Percentiles rank a stretch among this genome's conserved stretches.
These are phyloP conservation scores for Mycena kentingensis DNA, from an alignment of 768 basidiomycete genomes.

Conservation along the genomic window DNA sequence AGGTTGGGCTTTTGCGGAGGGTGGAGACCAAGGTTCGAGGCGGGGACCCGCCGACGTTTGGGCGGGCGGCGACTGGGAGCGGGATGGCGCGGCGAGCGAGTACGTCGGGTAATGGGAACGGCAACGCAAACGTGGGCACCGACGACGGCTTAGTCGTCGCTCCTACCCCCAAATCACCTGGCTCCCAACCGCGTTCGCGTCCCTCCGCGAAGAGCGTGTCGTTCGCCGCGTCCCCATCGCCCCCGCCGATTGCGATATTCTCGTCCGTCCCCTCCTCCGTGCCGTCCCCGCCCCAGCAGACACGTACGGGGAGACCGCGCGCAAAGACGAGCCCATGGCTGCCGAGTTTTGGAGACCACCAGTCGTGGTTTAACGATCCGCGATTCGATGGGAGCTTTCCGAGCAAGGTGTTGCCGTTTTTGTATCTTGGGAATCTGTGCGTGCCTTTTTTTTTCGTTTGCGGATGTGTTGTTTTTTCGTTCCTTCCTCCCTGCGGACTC, in stretches of 20 bases:
- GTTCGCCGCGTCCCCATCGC: conserved; percentile 36
- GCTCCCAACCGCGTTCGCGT: background rate
- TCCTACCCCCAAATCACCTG: background rate
- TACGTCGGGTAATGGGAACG: conserved; percentile 28
- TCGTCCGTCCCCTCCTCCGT: conserved; percentile 18
- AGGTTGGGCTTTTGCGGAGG: too few relatives aligned
- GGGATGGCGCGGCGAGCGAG: conserved; percentile 34
- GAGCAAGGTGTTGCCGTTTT: conserved; percentile 85
- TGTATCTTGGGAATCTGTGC: conserved; percentile 91
- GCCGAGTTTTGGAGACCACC: too few relatives aligned
- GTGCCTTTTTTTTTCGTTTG: conserved; percentile 39
- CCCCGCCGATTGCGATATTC: conserved; percentile 17
- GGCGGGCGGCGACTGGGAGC: too few relatives aligned
- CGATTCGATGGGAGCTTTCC: conserved; percentile 97
- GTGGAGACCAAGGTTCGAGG: too few relatives aligned
- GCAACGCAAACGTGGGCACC: too few relatives aligned
- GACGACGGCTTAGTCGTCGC: background rate
- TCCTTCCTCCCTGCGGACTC: too few relatives aligned
- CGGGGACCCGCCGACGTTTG: too few relatives aligned
- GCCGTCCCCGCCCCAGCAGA: conserved; percentile 34
- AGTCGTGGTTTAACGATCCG: conserved; percentile 93
- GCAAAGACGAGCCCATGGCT: too few relatives aligned
- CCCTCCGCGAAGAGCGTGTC: too few relatives aligned
- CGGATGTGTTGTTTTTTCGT: too few relatives aligned
- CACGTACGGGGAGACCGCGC: conserved; percentile 47